phyloP scores from a whole-genome alignment of 2,329 filamentous ascomycete species.

The Fusarium anguioides region DNA sequence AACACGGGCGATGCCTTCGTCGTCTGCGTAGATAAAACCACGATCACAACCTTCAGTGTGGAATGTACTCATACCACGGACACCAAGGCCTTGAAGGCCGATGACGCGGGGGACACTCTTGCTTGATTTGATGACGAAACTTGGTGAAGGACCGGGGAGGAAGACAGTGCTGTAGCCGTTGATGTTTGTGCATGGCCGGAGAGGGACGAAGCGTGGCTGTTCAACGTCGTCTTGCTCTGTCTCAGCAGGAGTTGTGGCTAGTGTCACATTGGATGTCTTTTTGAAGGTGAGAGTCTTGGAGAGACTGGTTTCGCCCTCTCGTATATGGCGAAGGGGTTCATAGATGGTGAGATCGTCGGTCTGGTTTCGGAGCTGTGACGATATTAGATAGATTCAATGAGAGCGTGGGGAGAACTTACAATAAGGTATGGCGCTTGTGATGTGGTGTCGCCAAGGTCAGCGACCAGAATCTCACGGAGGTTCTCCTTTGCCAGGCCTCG shows the following conservation, averaged over 20 bases:
- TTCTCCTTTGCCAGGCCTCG: conserved; percentile 78
- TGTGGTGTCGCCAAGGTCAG: conserved; percentile 83
- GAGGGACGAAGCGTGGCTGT: conserved; percentile 60
- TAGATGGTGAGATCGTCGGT: conserved; percentile 90
- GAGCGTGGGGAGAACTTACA: conserved; percentile 60
- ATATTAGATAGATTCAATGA: neutral
- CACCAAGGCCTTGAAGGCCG: conserved; percentile 74
- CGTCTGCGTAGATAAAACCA: conserved; percentile 86
- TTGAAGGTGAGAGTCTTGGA: conserved; percentile 75
- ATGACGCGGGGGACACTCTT: conserved; percentile 81
- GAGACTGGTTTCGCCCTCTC: conserved; percentile 54
- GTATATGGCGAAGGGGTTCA: conserved; percentile 73
- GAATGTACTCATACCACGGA: conserved; percentile 79
- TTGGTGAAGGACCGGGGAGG: conserved; percentile 81
- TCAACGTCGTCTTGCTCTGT: conserved; percentile 63
- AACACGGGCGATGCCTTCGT: conserved; percentile 76
- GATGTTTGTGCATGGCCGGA: conserved; percentile 72
- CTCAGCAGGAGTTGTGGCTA: conserved; percentile 69
- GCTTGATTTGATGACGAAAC: conserved; percentile 84
- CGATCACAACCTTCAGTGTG: conserved; percentile 80
- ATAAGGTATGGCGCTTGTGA: conserved; percentile 82
- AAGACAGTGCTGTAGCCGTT: conserved; percentile 85
- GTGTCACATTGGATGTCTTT: conserved; percentile 75
- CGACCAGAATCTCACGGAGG: conserved; percentile 82
- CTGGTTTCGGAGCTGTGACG: conserved; percentile 74